Base-by-base conservation (phyloP, 352 stramenopile species). In the Blastocystis sp. region DNA sequence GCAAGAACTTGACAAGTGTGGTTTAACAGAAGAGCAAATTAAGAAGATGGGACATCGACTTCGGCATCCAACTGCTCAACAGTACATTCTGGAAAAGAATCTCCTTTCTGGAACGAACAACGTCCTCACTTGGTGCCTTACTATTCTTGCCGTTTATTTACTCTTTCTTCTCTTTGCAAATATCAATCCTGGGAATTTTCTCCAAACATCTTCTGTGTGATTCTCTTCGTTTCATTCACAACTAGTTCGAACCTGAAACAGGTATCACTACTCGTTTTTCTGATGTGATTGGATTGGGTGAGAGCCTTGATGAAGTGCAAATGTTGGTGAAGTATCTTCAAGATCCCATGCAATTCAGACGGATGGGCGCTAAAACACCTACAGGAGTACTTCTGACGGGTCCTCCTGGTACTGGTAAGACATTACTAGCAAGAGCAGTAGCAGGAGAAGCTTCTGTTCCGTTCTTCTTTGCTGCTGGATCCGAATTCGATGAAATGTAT, bases 331-430 rank as follows among this genome's bases (percentile, higher is more conserved):
- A 52, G 35, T 83, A 83, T 29, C 27, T 83, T 4, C 57, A 83
- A 52, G 71, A 83, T 32, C 71, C 71, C 57, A 21, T 39, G 16
- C 27, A 65, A 35, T 83, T 69, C 57, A 77, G 21, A 5, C 71
- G 39, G 0, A 65, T 69, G 52, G 71, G 71, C 2, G 32, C 32
- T 6, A 83, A 83, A 29, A 39, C 39, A 1, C 71, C 71, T 16
- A 69, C 32, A 9, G 71, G 71, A 9, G 71, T 83, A 5, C 37
- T 83, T 35, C 71, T 83, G 52, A 83, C 71, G 4, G 96, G 96
- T 0, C 96, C 96, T 3, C 96, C 94, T 9, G 94, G 94, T 88
- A 97, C 94, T 19, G 96, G 96, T 89, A 98, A 98, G 90, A 98
- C 96, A 2, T 90, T 98, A 69, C 89, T 98, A 39, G 96, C 96